phyloP scores from a whole-genome alignment of 2,329 filamentous ascomycete species.

The Fusarium verrucosum region DNA sequence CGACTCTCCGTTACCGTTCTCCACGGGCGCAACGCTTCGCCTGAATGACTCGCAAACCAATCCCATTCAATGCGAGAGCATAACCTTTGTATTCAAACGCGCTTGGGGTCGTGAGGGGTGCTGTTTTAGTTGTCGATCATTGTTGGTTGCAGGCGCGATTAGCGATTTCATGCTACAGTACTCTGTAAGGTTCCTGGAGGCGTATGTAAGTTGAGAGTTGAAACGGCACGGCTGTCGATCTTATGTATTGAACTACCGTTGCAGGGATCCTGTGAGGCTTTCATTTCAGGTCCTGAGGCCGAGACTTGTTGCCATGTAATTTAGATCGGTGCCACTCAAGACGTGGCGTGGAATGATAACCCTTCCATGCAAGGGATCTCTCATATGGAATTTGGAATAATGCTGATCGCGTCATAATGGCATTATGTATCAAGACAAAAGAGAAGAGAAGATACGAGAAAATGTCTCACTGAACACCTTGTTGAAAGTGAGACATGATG shows the following conservation, averaged over 20 bases:
- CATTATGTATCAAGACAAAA: neutral
- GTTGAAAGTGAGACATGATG: no score
- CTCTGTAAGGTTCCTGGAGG: no score
- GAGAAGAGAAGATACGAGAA: no score
- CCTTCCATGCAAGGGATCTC: neutral
- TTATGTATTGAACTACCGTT: no score
- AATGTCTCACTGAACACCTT: no score
- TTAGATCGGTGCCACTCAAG: neutral
- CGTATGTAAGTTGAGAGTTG: no score
- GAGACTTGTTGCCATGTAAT: no score
- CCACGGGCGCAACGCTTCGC: neutral
- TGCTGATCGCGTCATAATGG: neutral
- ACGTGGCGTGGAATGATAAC: neutral
- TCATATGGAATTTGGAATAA: neutral
- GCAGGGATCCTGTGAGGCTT: neutral
- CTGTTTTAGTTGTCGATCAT: neutral
- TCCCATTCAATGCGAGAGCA: neutral
- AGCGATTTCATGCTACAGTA: no score
- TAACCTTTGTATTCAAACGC: neutral
- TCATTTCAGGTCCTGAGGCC: neutral
- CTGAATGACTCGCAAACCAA: conserved; percentile 1
- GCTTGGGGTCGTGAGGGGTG: neutral
- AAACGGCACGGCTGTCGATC: no score
- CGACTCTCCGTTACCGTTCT: neutral
- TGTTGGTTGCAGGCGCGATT: no score